A percentile compares a stretch with the other conserved stretches of the same genome.
phyloP scores from a whole-genome alignment of 805 yeast species.

The Ogataea saltuana region DNA sequence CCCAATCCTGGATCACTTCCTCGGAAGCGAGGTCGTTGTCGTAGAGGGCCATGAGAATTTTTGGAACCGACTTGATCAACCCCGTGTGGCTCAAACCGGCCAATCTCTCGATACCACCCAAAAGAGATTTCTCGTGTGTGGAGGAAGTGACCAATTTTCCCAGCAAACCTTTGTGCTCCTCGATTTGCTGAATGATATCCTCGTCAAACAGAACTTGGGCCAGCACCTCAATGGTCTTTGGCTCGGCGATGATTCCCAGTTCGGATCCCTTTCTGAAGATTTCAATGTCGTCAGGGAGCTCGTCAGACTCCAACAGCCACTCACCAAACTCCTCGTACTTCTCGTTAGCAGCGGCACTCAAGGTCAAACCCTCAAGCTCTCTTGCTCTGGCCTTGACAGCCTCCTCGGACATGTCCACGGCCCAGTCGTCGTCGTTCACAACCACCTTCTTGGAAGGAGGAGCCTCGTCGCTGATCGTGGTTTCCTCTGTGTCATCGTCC shows the following conservation, averaged over 20 bases:
- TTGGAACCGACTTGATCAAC: slow-evolving; percentile 72
- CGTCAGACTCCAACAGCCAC: slow-evolving; percentile 68
- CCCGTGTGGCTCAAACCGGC: slow-evolving; percentile 76
- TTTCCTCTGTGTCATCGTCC: slow-evolving; percentile 35
- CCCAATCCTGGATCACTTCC: slow-evolving; percentile 80
- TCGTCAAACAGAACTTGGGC: slow-evolving; percentile 88
- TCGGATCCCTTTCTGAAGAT: slow-evolving; percentile 88
- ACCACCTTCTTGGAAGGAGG: slow-evolving; percentile 65
- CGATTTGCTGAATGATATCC: slow-evolving; percentile 69
- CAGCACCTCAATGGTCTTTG: slow-evolving; percentile 83
- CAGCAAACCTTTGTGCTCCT: slow-evolving; percentile 78
- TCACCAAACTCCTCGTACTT: slow-evolving; percentile 80
- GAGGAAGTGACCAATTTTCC: slow-evolving; percentile 67
- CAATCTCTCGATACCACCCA: slow-evolving; percentile 95
- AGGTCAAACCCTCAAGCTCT: slow-evolving; percentile 69
- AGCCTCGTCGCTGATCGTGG: slow-evolving; percentile 43
- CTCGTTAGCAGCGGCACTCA: slow-evolving; percentile 43
- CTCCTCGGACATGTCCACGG: slow-evolving; percentile 95
- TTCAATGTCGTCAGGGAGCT: slow-evolving; percentile 80
- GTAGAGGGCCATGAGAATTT: slow-evolving; percentile 77
- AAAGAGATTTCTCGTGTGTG: slow-evolving; percentile 80
- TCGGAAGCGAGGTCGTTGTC: slow-evolving; percentile 83
- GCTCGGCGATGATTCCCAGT: slow-evolving; percentile 66
- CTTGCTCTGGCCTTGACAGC: slow-evolving; percentile 91
- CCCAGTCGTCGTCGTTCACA: slow-evolving; percentile 92